Evolutionary conservation across 2,329 filamentous ascomycete genomes (phyloP).

Genomic region (Scedosporium aurantiacum): DNA sequence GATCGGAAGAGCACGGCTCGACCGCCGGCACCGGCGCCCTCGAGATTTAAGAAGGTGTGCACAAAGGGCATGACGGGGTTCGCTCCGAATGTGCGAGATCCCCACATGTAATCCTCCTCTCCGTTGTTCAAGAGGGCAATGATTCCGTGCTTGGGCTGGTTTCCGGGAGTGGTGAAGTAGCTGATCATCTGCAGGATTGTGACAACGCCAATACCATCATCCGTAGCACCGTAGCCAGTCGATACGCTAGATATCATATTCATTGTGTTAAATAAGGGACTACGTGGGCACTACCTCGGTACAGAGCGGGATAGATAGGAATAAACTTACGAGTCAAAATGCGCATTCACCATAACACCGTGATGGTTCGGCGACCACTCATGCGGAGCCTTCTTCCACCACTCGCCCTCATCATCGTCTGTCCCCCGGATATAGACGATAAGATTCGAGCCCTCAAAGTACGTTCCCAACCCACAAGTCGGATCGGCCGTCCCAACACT

Average conservation of each 20-base stretch:
- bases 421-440: conserved; percentile 82
- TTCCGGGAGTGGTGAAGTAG: conserved; percentile 65
- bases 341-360: conserved; percentile 85
- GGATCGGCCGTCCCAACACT: conserved; percentile 15
- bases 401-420: conserved; percentile 60
- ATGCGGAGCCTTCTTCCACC: conserved; percentile 49
- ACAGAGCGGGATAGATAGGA: no score
- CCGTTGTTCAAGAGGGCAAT: conserved; percentile 87
- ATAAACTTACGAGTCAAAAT: conserved; percentile 60
- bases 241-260: conserved; percentile 57
- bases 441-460: conserved; percentile 89
- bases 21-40: conserved; percentile 87
- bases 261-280: no score
- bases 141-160: conserved; percentile 68
- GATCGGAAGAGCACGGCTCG: conserved; percentile 78
- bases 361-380: conserved; percentile 33
- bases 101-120: conserved; percentile 86
- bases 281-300: no score
- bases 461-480: conserved; percentile 40
- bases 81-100: conserved; percentile 72
- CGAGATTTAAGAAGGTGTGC: conserved; percentile 85
- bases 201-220: conserved; percentile 87
- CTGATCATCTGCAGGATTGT: conserved; percentile 74
- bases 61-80: conserved; percentile 71
- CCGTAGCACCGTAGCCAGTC: conserved; percentile 85